These are phyloP conservation scores for Sporothrix protearum DNA, from an alignment of 2,329 filamentous ascomycete genomes.

Conservation along the genomic window DNA sequence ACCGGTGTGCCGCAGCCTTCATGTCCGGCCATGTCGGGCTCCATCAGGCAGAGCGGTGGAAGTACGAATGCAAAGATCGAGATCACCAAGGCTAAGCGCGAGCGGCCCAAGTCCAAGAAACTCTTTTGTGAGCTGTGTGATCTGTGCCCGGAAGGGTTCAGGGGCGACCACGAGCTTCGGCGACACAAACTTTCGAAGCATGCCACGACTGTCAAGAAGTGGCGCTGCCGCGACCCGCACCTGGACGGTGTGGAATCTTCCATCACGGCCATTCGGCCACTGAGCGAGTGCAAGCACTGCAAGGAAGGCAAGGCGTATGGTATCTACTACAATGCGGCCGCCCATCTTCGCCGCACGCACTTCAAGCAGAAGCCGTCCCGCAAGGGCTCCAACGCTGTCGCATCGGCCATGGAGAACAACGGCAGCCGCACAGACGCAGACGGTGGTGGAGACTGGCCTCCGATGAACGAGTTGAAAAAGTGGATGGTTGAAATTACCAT, in stretches of 20 bases:
- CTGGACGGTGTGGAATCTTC: constrained; percentile 39
- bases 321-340: constrained; percentile 91
- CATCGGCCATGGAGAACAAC: constrained; percentile 29
- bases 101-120: constrained; percentile 66
- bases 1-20: constrained; percentile 11
- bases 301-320: constrained; percentile 73
- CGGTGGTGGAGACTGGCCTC: constrained; percentile 53
- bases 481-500: constrained; percentile 54
- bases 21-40: constrained; percentile 26
- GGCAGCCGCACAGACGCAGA: constrained; percentile 46
- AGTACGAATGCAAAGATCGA: constrained; percentile 37
- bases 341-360: constrained; percentile 81
- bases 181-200: constrained; percentile 67
- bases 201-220: constrained; percentile 52
- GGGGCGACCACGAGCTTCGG: constrained; percentile 78
- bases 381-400: constrained; percentile 30
- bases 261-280: constrained; percentile 57
- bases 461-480: constrained; percentile 55
- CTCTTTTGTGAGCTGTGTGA: constrained; percentile 68
- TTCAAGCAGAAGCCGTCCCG: constrained; percentile 63
- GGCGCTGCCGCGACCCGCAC: constrained; percentile 54
- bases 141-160: constrained; percentile 72
- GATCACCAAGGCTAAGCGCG: constrained; percentile 45
- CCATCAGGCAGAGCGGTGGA: constrained; percentile 35
- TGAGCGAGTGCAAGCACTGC: constrained; percentile 82